Conservation (phyloP, 441 rosid species). For the Eruca vesicaria region DNA sequence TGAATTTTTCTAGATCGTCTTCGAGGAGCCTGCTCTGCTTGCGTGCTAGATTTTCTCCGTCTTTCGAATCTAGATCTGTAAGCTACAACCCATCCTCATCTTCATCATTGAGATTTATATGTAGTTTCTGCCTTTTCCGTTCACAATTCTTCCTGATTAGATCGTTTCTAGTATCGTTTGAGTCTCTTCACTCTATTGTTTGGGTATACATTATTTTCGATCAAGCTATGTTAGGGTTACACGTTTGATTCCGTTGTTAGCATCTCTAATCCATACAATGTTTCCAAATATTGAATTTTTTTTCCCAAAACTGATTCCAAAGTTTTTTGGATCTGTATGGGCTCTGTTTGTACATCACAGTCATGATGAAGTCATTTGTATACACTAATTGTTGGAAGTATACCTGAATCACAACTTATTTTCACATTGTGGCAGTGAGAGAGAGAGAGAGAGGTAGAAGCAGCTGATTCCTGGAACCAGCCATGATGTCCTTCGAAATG, state of each 20-base stretch:
- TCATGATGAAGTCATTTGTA: background rate
- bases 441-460: background rate
- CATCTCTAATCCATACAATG: background rate
- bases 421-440: background rate
- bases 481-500: slow-evolving; percentile 40
- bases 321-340: background rate
- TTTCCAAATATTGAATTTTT: background rate
- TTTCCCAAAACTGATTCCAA: background rate
- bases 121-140: background rate
- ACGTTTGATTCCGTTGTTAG: background rate
- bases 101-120: background rate
- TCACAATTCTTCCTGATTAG: background rate
- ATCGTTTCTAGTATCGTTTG: slow-evolving; percentile 3
- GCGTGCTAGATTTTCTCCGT: background rate
- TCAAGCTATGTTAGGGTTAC: background rate
- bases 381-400: background rate
- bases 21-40: background rate
- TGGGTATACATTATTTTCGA: background rate
- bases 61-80: slow-evolving; percentile 26
- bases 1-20: slow-evolving; percentile 17
- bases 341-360: background rate
- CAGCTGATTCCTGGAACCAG: slow-evolving; percentile 10
- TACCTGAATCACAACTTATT: background rate
- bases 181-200: slow-evolving; percentile 9
- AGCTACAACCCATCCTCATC: slow-evolving; percentile 1